Conservation (phyloP, 495 filamentous ascomycete genomes). For the Xylaria longipes region DNA sequence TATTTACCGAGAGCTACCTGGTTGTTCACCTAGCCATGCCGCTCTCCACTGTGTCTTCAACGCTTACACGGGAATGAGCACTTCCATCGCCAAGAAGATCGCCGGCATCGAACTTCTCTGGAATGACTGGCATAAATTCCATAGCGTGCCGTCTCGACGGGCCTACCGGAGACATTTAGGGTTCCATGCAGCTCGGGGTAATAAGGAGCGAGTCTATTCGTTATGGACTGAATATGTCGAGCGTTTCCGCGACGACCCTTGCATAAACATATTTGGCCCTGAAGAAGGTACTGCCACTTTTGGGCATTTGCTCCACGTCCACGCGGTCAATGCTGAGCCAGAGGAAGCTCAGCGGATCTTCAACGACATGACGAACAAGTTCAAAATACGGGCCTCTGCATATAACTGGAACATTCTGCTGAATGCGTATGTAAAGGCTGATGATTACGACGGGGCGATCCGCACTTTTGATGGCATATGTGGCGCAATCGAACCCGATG, state of each 20-base stretch:
- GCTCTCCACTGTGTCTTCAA: conserved; percentile 51
- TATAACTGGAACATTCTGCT: conserved; percentile 79
- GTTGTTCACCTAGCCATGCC: conserved; percentile 34
- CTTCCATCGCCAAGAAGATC: conserved; percentile 33
- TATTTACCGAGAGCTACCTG: conserved; percentile 45
- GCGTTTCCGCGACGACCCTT: conserved; percentile 43
- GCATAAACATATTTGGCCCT: conserved; percentile 24
- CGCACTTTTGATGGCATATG: conserved; percentile 64
- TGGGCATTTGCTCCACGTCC: conserved; percentile 64
- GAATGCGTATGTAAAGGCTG: conserved; percentile 67
- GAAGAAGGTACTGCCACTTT: conserved; percentile 44
- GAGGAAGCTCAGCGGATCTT: conserved; percentile 65
- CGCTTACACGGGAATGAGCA: conserved; percentile 44
- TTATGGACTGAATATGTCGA: conserved; percentile 61
- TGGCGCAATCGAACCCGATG: conserved; percentile 55
- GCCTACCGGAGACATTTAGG: conserved; percentile 58
- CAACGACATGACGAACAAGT: conserved; percentile 58
- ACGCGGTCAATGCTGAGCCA: conserved; percentile 69
- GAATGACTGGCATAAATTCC: conserved; percentile 58
- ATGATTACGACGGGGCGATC: conserved; percentile 69
- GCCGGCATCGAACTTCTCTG: conserved; percentile 58
- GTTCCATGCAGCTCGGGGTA: conserved; percentile 61
- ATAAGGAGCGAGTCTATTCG: conserved; percentile 55
- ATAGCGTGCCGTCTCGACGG: conserved; percentile 43
- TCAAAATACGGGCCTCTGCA: conserved; percentile 59